These are phyloP conservation scores for Discostella pseudostelligera DNA, from an alignment of 108 stramenopile genomes.

Conservation along the genomic window DNA sequence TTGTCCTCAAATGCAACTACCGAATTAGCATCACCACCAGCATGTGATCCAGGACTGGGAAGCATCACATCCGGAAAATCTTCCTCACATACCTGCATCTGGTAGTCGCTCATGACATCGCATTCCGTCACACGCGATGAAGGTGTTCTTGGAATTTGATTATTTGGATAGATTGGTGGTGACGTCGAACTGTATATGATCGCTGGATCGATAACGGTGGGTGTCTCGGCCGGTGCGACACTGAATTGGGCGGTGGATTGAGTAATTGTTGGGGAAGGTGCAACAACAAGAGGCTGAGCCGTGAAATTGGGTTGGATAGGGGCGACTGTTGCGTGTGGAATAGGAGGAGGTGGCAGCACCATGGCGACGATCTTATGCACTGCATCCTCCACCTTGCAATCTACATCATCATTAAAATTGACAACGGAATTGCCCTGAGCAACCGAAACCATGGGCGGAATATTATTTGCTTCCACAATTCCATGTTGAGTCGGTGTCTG, in stretches of 20 bases:
- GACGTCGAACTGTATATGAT: conserved; percentile 18
- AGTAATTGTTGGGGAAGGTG: neutral
- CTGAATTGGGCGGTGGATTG: neutral
- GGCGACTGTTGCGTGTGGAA: neutral
- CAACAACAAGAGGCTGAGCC: neutral
- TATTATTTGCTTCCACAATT: neutral
- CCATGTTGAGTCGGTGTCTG: neutral
- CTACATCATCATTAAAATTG: neutral
- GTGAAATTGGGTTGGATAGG: neutral
- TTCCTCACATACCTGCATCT: conserved; percentile 23
- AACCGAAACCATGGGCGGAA: neutral
- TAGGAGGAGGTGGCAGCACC: neutral
- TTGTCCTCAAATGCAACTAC: neutral
- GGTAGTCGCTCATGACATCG: conserved; percentile 38
- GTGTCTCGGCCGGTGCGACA: neutral
- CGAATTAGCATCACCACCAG: neutral
- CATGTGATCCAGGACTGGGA: neutral
- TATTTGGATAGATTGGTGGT: conserved; percentile 26
- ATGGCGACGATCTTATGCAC: neutral
- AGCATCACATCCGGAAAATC: conserved; percentile 17
- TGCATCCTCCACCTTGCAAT: conserved; percentile 5
- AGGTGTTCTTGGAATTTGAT: conserved; percentile 22
- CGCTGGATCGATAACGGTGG: neutral
- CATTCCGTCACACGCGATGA: conserved; percentile 37
- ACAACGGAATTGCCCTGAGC: neutral